Percentiles rank a stretch among this genome's conserved stretches.
phyloP scores from a whole-genome alignment of 495 filamentous ascomycete species.

The Podospora pseudocomata region DNA sequence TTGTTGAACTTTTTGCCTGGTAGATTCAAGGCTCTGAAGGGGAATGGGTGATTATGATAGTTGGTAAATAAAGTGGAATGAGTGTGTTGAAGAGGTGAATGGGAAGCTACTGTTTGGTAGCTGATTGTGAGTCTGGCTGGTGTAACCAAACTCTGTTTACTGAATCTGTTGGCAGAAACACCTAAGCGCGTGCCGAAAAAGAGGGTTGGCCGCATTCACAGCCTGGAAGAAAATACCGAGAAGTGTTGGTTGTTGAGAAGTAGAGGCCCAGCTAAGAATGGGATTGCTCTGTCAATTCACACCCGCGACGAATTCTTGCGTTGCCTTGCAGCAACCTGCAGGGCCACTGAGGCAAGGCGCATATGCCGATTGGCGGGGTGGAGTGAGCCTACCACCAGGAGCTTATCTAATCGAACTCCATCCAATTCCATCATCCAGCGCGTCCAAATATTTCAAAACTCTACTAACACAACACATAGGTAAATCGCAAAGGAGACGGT shows the following conservation, averaged over 20 bases:
- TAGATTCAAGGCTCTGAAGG: not conserved
- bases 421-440: too few species aligned
- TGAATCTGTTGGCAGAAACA: slow-evolving; percentile 15
- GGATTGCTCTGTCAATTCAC: not conserved
- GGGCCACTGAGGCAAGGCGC: not conserved
- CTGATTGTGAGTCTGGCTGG: not conserved
- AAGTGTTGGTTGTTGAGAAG: not conserved
- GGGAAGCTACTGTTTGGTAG: not conserved
- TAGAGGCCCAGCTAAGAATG: not conserved
- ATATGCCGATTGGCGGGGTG: not conserved
- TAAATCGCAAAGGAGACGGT: not conserved
- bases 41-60: not conserved
- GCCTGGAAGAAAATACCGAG: not conserved
- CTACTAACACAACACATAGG: too few species aligned
- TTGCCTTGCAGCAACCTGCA: slow-evolving; percentile 4
- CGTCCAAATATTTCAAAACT: too few species aligned
- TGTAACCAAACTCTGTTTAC: not conserved
- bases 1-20: not conserved
- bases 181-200: slow-evolving; percentile 21
- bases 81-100: not conserved
- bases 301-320: slow-evolving; percentile 3
- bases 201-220: slow-evolving; percentile 27
- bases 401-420: too few species aligned
- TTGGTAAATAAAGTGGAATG: not conserved
- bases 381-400: not conserved